A percentile compares a stretch with the other conserved stretches of the same genome.
phyloP scores from a whole-genome alignment of 176 grass and related monocot genomes.

The Canna indica region DNA sequence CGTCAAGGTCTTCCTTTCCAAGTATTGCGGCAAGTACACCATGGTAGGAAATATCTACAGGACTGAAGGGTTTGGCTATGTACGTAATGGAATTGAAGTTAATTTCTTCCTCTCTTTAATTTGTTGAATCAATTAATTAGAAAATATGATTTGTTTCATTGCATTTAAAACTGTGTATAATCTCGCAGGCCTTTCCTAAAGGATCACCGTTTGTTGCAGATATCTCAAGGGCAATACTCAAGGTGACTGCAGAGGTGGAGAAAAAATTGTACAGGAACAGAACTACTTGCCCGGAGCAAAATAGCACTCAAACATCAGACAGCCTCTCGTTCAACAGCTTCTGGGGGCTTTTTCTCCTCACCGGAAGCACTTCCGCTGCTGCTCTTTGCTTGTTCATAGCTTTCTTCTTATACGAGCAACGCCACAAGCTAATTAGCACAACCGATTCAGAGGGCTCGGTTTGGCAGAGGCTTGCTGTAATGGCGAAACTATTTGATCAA shows the following conservation, averaged over 20 bases:
- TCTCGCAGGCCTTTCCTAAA: conserved; percentile 32
- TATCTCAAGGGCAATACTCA: conserved; percentile 36
- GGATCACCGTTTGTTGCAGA: conserved; percentile 24
- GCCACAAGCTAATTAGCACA: not conserved
- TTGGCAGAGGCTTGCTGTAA: not conserved
- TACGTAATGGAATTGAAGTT: too few relatives aligned
- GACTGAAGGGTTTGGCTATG: conserved; percentile 70
- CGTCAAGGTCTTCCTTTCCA: conserved; percentile 41
- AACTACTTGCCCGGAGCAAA: not conserved
- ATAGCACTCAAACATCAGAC: not conserved
- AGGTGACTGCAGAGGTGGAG: not conserved
- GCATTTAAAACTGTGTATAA: not conserved
- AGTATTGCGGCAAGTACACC: conserved; percentile 42
- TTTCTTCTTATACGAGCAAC: not conserved
- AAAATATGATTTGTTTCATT: too few relatives aligned
- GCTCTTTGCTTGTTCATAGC: not conserved
- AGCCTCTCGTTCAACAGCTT: not conserved
- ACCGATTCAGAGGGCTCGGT: not conserved
- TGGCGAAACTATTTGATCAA: not conserved
- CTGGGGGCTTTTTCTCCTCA: not conserved
- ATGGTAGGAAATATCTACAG: conserved; percentile 24
- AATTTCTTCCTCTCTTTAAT: not conserved
- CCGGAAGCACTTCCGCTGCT: not conserved
- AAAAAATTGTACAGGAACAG: not conserved
- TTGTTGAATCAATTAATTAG: not conserved